Evolutionary conservation across 2,329 filamentous ascomycete species (phyloP), one percentile per base, ranked within the genome.

Genomic region (Uncinocarpus reesii): DNA sequence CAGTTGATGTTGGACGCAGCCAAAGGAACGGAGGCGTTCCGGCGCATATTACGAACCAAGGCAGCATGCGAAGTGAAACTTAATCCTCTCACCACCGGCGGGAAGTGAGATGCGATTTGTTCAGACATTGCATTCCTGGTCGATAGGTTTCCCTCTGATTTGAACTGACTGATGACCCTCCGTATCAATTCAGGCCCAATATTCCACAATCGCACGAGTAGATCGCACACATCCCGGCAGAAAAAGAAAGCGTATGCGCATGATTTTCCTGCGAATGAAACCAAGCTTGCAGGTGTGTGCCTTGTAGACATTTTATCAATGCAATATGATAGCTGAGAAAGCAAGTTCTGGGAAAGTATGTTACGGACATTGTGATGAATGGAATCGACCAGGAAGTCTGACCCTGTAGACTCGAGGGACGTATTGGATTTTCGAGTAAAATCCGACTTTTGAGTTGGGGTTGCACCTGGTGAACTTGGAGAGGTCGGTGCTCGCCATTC

Each of bases 221-320:
- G 78, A 59, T 94, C 87, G 6, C 86, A 84, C 47, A 94, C 78
- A 3, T 86, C 86, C 0, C 87, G 86, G 23, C 86, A 89, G 59
- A 94, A 95, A 68, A 90, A 92, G 65, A 94, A 95, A 24, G 86
- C 88, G 64, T 93, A 95, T 1, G 89, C 88, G 60, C 85, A 90
- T 3, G 87, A 86, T 66, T 92, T 93, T 51, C 86, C 89, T 47
- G 86, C 87, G 62, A 95, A 95, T 24, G 84, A 83, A 50, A 95
- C 85, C 50, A 88, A 65, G 56, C 79, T 83, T 34, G 79, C 78
- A 32, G 79, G 77, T 7, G 80, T 79, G 58, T 87, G 83, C 42
- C 86, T 79, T 58, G 86, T 71, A 13, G 86, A 88, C 80, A 95
- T 84, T 61, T 87, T 90, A 47, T 92, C 86, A 5, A 94, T 82